These are phyloP conservation scores for Diplogelasinospora grovesii DNA, from an alignment of 495 filamentous ascomycete species.

Conservation along the genomic window DNA sequence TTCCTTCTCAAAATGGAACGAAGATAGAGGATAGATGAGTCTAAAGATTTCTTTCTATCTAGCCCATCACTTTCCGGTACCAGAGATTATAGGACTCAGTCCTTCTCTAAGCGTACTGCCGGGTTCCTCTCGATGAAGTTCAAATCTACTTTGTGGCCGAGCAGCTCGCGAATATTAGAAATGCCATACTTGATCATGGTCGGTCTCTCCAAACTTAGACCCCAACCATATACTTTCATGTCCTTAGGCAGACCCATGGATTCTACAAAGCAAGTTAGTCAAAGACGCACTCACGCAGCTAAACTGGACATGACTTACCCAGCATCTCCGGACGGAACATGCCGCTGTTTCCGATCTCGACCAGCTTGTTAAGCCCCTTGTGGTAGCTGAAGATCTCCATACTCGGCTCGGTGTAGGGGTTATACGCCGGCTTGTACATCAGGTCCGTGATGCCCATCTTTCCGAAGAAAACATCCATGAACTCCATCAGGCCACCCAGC, in stretches of 20 bases:
- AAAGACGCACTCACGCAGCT: constrained; percentile 43
- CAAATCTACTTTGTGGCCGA: constrained; percentile 80
- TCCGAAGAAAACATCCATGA: constrained; percentile 92
- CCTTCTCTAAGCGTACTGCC: constrained; percentile 74
- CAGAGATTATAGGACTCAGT: constrained; percentile 32
- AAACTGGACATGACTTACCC: too few species aligned
- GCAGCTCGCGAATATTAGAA: constrained; percentile 75
- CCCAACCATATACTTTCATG: constrained; percentile 86
- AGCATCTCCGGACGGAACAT: constrained; percentile 99
- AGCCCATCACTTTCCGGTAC: not conserved
- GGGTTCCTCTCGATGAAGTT: constrained; percentile 75
- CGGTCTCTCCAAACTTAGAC: constrained; percentile 82
- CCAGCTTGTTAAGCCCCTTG: constrained; percentile 80
- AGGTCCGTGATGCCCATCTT: constrained; percentile 84
- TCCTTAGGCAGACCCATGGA: constrained; percentile 80
- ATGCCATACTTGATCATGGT: constrained; percentile 97
- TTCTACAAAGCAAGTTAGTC: too few species aligned
- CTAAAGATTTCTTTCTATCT: not conserved
- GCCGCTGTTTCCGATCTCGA: constrained; percentile 95
- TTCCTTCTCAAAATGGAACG: too few species aligned
- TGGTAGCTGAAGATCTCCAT: constrained; percentile 79
- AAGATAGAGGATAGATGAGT: too few species aligned
- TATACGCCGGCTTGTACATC: constrained; percentile 65
- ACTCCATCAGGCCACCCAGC: constrained; percentile 87
- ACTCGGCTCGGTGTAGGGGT: constrained; percentile 90